Conservation (phyloP, 768 basidiomycete genomes). For the Russula dissimulans region DNA sequence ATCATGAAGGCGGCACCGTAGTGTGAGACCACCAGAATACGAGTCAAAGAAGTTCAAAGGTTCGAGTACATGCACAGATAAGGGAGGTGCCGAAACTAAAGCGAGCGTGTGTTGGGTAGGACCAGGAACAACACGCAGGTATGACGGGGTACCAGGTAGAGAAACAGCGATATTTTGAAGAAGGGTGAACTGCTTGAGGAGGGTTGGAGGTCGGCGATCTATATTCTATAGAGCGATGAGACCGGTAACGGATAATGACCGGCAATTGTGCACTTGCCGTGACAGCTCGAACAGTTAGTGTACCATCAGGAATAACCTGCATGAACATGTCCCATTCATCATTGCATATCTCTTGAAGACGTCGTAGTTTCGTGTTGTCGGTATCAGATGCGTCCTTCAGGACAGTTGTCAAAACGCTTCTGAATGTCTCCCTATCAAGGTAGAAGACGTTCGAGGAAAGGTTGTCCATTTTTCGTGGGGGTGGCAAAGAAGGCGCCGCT, state of each 20-base stretch:
- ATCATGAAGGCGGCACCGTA: constrained; percentile 14
- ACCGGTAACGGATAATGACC: not conserved
- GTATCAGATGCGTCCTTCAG: constrained; percentile 28
- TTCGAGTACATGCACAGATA: constrained; percentile 51
- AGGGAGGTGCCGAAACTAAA: constrained; percentile 58
- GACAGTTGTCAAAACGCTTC: constrained; percentile 36
- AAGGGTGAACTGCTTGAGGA: constrained; percentile 65
- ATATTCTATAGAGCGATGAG: constrained; percentile 54
- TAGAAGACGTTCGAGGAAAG: constrained; percentile 50
- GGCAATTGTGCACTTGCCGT: constrained; percentile 41
- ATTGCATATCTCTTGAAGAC: constrained; percentile 53
- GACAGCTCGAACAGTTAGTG: constrained; percentile 62
- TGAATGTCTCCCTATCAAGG: constrained; percentile 56
- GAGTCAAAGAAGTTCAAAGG: constrained; percentile 56
- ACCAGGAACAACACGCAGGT: constrained; percentile 47
- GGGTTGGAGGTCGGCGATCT: constrained; percentile 78
- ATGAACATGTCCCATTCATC: constrained; percentile 77
- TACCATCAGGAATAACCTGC: constrained; percentile 61
- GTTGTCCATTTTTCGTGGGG: constrained; percentile 22
- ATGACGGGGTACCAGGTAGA: constrained; percentile 39
- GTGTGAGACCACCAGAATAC: constrained; percentile 38
- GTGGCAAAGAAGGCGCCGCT: constrained; percentile 39
- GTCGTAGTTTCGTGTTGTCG: constrained; percentile 40
- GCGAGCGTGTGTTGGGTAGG: constrained; percentile 30
- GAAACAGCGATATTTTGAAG: constrained; percentile 49